Evolutionary conservation across 306 rosid species (phyloP).

Genomic region (Quercus variabilis): DNA sequence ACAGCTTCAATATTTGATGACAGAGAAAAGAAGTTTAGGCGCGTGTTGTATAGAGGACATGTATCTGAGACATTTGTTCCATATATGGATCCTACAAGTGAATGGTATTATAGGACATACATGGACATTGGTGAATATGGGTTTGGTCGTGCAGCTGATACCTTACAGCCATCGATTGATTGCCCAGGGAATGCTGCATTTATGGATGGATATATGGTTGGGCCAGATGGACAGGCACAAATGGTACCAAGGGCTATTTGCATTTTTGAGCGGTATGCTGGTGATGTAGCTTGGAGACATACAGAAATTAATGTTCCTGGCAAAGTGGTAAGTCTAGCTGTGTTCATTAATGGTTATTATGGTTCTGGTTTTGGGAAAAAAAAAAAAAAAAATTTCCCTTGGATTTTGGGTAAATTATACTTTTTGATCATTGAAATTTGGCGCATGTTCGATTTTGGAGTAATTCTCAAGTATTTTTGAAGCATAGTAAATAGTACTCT

Average conservation of each 20-base stretch:
- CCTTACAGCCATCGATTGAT: slow-evolving; percentile 59
- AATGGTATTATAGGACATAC: slow-evolving; percentile 86
- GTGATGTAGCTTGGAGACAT: slow-evolving; percentile 76
- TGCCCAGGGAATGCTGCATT: slow-evolving; percentile 69
- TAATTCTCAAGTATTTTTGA: too few species aligned
- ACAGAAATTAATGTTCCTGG: slow-evolving; percentile 79
- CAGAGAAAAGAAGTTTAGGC: slow-evolving; percentile 33
- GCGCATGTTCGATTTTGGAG: too few species aligned
- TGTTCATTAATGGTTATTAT: not conserved
- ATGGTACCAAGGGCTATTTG: slow-evolving; percentile 68
- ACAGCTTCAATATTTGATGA: slow-evolving; percentile 74
- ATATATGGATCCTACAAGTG: slow-evolving; percentile 72
- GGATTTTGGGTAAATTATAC: too few species aligned
- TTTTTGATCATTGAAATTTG: too few species aligned
- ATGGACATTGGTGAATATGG: slow-evolving; percentile 90
- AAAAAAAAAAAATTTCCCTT: too few species aligned
- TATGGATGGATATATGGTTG: slow-evolving; percentile 69
- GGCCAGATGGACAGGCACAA: slow-evolving; percentile 61
- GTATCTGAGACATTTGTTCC: slow-evolving; percentile 91
- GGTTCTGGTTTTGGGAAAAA: not conserved
- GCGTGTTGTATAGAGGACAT: slow-evolving; percentile 80
- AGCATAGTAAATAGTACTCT: fast-evolving
- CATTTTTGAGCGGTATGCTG: slow-evolving; percentile 62
- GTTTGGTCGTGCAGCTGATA: slow-evolving; percentile 72
- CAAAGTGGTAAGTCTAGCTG: slow-evolving; percentile 38